phyloP scores from a whole-genome alignment of 2,329 filamentous ascomycete species.

The Lomentospora prolificans region DNA sequence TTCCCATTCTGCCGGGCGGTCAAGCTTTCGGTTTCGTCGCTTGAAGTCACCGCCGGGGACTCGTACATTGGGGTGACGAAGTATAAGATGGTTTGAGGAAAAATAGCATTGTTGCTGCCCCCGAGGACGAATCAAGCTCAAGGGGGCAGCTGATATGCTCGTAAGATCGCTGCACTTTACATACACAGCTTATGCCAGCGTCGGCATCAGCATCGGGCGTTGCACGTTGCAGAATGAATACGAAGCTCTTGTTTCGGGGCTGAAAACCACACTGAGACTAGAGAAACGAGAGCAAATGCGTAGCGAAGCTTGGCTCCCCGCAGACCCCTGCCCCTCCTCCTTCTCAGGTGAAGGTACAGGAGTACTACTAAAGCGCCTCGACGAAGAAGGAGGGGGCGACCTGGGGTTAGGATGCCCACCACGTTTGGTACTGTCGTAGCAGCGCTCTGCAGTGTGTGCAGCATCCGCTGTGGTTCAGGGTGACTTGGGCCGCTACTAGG shows the following conservation, averaged over 20 bases:
- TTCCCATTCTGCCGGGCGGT: constrained; percentile 3
- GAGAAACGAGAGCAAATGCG: background rate
- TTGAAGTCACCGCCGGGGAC: background rate
- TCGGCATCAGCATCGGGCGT: background rate
- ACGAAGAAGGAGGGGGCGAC: background rate
- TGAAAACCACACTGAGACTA: constrained; percentile 1
- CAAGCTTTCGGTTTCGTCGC: background rate
- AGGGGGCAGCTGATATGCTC: background rate
- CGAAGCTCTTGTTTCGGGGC: background rate
- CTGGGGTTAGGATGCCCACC: background rate
- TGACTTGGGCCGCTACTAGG: too few species aligned
- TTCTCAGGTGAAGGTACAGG: background rate
- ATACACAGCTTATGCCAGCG: background rate
- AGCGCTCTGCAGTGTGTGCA: background rate
- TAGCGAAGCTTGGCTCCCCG: constrained; percentile 3
- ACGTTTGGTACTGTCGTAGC: background rate
- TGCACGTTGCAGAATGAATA: background rate
- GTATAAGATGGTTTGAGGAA: too few species aligned
- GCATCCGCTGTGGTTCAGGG: too few species aligned
- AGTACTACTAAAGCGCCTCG: background rate
- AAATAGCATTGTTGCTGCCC: too few species aligned
- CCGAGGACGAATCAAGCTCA: too few species aligned
- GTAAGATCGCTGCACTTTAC: background rate
- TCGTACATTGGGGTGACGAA: background rate
- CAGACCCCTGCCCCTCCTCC: constrained; percentile 7